Conservation (phyloP, 208 protist species). For the Leishmania arabica region DNA sequence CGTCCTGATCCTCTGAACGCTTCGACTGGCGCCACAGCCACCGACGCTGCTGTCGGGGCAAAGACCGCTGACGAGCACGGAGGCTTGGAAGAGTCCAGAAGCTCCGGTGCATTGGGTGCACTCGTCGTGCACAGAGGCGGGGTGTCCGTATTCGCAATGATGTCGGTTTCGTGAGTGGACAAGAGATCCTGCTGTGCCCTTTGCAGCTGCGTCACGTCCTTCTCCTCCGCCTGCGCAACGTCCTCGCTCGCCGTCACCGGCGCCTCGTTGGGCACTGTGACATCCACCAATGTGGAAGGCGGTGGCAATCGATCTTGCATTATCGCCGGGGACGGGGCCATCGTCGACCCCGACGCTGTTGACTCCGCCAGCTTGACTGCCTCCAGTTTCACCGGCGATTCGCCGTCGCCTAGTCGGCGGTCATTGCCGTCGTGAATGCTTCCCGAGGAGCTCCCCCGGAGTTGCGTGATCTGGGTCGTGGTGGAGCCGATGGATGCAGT, state of each 20-base stretch:
- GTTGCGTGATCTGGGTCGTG: constrained; percentile 21
- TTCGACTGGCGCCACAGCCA: neutral
- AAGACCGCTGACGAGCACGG: neutral
- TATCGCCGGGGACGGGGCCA: neutral
- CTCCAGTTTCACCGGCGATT: neutral
- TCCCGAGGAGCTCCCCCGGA: constrained; percentile 25
- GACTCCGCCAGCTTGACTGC: neutral
- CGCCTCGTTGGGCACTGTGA: neutral
- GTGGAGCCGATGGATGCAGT: constrained; percentile 22
- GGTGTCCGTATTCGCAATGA: constrained; percentile 7
- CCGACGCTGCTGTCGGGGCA: neutral
- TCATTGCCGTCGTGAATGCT: constrained; percentile 21
- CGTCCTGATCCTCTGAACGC: neutral
- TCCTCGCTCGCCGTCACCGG: neutral
- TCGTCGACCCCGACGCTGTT: neutral
- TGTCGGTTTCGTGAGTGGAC: neutral
- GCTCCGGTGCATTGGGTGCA: neutral
- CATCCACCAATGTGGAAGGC: neutral
- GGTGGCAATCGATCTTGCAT: neutral
- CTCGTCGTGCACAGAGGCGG: constrained; percentile 1
- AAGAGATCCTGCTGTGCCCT: constrained; percentile 12
- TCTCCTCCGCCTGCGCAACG: neutral
- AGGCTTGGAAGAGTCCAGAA: neutral
- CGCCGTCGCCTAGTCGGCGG: neutral
- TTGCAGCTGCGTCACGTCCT: neutral